Conservation (phyloP, 2,329 filamentous ascomycete genomes). For the Amylocarpus encephaloides region DNA sequence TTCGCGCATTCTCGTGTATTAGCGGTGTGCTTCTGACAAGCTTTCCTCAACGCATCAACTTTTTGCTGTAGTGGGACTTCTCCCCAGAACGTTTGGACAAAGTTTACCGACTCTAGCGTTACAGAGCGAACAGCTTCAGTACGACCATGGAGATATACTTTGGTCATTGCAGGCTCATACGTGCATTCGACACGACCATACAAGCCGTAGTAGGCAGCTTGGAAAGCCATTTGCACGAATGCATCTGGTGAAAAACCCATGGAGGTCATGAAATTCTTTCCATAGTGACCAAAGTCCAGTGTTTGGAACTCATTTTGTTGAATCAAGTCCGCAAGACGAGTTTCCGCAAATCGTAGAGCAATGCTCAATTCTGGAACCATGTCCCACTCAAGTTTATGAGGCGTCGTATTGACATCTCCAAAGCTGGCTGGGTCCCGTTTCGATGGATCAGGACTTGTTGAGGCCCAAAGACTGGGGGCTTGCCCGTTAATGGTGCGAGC, state of each 20-base stretch:
- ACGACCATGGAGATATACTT: slow-evolving; percentile 83
- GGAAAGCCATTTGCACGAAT: slow-evolving; percentile 98
- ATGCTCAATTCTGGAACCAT: slow-evolving; percentile 89
- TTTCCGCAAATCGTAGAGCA: slow-evolving; percentile 91
- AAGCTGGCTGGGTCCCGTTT: slow-evolving; percentile 90
- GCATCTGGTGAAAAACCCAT: slow-evolving; percentile 97
- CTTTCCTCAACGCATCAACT: slow-evolving; percentile 75
- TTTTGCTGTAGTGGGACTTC: slow-evolving; percentile 79
- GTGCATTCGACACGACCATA: slow-evolving; percentile 92
- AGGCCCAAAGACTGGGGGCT: slow-evolving; percentile 86
- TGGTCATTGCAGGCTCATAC: slow-evolving; percentile 98
- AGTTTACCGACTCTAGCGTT: slow-evolving; percentile 75
- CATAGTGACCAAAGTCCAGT: slow-evolving; percentile 81
- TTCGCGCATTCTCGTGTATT: slow-evolving; percentile 82
- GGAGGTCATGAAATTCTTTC: slow-evolving; percentile 95
- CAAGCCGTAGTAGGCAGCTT: slow-evolving; percentile 93
- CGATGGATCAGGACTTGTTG: slow-evolving; percentile 81
- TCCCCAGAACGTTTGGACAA: slow-evolving; percentile 90
- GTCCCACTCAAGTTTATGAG: slow-evolving; percentile 96
- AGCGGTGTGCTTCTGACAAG: slow-evolving; percentile 74
- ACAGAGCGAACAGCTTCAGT: slow-evolving; percentile 91
- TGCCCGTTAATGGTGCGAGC: slow-evolving; percentile 92
- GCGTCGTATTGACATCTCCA: slow-evolving; percentile 86
- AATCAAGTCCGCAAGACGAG: slow-evolving; percentile 85
- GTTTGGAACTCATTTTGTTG: slow-evolving; percentile 95